Base-by-base conservation (phyloP, 345 rosid species). In the Sonneratia caseolaris region DNA sequence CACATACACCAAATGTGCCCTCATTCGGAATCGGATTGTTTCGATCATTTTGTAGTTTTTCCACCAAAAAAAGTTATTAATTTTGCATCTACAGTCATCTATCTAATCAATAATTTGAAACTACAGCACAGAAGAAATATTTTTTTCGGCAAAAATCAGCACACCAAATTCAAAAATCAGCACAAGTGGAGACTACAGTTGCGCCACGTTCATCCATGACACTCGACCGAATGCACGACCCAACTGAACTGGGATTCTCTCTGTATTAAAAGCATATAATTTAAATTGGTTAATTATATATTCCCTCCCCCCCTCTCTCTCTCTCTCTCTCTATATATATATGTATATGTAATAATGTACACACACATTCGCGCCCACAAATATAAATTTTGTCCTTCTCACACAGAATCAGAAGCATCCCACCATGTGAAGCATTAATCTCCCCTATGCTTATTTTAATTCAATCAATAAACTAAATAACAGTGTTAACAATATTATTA, bases 331-430 rank as follows among this genome's bases (percentile, higher is more conserved):
- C 43, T 40, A 18, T 53, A 12, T n/a, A n/a, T n/a, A 19, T 53
- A 19, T 53, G 18, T 53, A 53, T 19, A 4, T 53, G 19, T 53
- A 53, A 53, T 3, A 18, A n/a, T 57, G 5, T 13, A 47, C 13
- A 13, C 14, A 47, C 45, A 47, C 15, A 47, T 47, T 4, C 51
- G 9, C 15, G 51, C 51, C 51, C 51, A 47, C 13, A 22, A 53
- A 53, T 53, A 57, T 57, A 57, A 19, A n/a, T 57, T 57, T 57
- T 57, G 64, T 57, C 64, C 64, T 57, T 57, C 64, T 57, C 64
- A 57, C 64, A 57, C 32, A 57, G 64, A 57, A 57, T 57, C 64
- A 57, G 69, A 35, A 38, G 70, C 70, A 38, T 67, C 45, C 49
- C 16, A 16, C 48, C 48, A 37, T 66, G 43, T 35, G 43, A 43